A percentile compares a stretch with the other conserved stretches of the same genome.
phyloP scores from a whole-genome alignment of 1,139 yeast species.

The Suhomyces kunorum region DNA sequence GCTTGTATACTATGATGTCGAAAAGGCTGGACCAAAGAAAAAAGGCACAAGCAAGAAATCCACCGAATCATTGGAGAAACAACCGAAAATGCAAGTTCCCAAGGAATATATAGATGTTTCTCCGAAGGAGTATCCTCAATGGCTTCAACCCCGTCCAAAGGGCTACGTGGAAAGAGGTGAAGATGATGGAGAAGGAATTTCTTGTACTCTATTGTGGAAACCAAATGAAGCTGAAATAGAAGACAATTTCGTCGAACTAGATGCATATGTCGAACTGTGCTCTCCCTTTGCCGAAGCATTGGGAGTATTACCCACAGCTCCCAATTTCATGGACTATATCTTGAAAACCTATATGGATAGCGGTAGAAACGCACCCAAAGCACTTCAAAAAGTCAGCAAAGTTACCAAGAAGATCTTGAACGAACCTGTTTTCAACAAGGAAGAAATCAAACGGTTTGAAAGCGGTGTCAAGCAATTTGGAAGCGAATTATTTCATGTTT shows the following conservation, averaged over 20 bases:
- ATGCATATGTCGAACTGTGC: slow-evolving; percentile 56
- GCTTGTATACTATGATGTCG: slow-evolving; percentile 64
- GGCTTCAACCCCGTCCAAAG: slow-evolving; percentile 77
- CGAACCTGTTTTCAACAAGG: slow-evolving; percentile 72
- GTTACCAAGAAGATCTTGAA: slow-evolving; percentile 60
- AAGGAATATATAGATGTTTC: slow-evolving; percentile 42
- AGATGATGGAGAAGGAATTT: slow-evolving; percentile 54
- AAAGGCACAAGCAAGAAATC: slow-evolving; percentile 15
- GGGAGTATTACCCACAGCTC: slow-evolving; percentile 42
- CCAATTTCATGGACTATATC: slow-evolving; percentile 80
- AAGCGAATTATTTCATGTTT: slow-evolving; percentile 76
- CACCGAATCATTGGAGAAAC: slow-evolving; percentile 17
- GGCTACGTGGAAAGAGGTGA: slow-evolving; percentile 89
- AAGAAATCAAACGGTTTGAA: slow-evolving; percentile 71
- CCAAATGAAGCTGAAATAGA: slow-evolving; percentile 37
- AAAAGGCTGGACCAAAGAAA: slow-evolving; percentile 21
- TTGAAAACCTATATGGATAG: slow-evolving; percentile 54
- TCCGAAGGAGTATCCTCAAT: slow-evolving; percentile 59
- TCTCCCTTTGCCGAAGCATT: slow-evolving; percentile 55
- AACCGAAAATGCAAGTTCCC: slow-evolving; percentile 46
- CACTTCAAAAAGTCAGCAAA: slow-evolving; percentile 39
- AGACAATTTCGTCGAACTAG: slow-evolving; percentile 43
- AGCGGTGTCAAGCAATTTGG: slow-evolving; percentile 74
- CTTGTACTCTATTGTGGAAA: slow-evolving; percentile 72
- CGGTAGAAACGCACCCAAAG: slow-evolving; percentile 50